Conservation (phyloP, 2,329 filamentous ascomycete species). For the Trichoderma arundinaceum region DNA sequence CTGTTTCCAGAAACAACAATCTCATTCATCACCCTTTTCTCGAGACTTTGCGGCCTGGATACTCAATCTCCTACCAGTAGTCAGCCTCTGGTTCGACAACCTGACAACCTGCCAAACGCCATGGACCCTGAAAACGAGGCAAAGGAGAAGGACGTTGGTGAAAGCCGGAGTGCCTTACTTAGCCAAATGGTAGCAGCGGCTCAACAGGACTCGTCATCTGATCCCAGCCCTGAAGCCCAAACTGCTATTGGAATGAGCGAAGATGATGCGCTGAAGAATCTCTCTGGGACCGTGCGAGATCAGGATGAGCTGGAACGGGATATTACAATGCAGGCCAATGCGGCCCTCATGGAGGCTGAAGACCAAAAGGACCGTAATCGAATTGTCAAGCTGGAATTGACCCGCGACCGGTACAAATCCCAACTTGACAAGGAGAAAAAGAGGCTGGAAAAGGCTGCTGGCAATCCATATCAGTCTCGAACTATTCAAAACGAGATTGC, state of each 20-base stretch:
- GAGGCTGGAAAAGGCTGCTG: slow-evolving; percentile 51
- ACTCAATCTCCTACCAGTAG: background rate
- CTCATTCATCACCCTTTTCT: background rate
- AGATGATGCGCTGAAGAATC: slow-evolving; percentile 62
- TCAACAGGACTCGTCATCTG: slow-evolving; percentile 34
- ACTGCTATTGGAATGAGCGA: slow-evolving; percentile 55
- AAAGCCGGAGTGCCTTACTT: slow-evolving; percentile 39
- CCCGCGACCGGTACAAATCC: slow-evolving; percentile 63
- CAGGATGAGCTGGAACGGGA: slow-evolving; percentile 92
- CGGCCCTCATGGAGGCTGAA: slow-evolving; percentile 64
- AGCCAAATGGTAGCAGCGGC: slow-evolving; percentile 43
- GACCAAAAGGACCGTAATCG: slow-evolving; percentile 67
- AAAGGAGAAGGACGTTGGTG: slow-evolving; percentile 34
- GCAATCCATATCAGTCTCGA: slow-evolving; percentile 57
- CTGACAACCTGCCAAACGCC: background rate
- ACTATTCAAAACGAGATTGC: slow-evolving; percentile 70
- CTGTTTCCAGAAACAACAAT: background rate
- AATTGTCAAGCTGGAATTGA: slow-evolving; percentile 63
- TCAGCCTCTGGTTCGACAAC: background rate
- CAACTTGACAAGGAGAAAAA: slow-evolving; percentile 65
- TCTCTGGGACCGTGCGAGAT: slow-evolving; percentile 75
- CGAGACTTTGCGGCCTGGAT: background rate
- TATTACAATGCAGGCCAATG: slow-evolving; percentile 69
- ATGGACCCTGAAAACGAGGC: slow-evolving; percentile 41
- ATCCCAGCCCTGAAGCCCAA: background rate